Conservation (phyloP, 1,139 yeast species). For the Yamadazyma spencermartinsiae region DNA sequence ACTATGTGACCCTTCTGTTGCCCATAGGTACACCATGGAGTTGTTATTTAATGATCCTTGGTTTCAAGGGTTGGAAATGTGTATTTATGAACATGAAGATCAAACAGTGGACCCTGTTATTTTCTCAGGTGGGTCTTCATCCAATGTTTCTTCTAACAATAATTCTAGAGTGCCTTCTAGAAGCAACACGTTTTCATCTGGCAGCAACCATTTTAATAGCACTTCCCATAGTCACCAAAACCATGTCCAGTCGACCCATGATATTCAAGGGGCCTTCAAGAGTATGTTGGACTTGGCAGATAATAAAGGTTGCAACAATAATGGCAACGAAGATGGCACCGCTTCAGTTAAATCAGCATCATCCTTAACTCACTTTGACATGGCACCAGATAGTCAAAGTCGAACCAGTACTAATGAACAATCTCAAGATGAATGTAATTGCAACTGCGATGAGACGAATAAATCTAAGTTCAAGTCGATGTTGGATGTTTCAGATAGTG, state of each 20-base stretch:
- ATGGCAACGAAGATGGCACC: constrained; percentile 16
- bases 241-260: constrained; percentile 10
- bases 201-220: no score
- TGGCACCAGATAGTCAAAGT: constrained; percentile 4
- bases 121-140: constrained; percentile 23
- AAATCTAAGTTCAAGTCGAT: constrained; percentile 13
- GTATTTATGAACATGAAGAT: constrained; percentile 55
- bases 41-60: constrained; percentile 63
- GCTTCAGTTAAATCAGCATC: constrained; percentile 28
- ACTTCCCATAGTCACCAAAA: constrained; percentile 5
- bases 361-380: constrained; percentile 22
- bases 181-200: constrained; percentile 27
- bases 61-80: constrained; percentile 61
- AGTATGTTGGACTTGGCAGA: constrained; percentile 41
- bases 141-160: constrained; percentile 21
- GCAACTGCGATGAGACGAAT: constrained; percentile 10
- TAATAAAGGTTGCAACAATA: constrained; percentile 9
- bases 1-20: constrained; percentile 62
- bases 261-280: constrained; percentile 30
- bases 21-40: constrained; percentile 53
- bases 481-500: constrained; percentile 11
- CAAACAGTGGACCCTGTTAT: constrained; percentile 45
- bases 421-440: constrained; percentile 1
- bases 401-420: constrained; percentile 1
- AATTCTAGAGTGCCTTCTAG: constrained; percentile 38